A percentile compares a stretch with the other conserved stretches of the same genome.
phyloP scores from a whole-genome alignment of 2,329 filamentous ascomycete genomes.

The Geosmithia morbida region DNA sequence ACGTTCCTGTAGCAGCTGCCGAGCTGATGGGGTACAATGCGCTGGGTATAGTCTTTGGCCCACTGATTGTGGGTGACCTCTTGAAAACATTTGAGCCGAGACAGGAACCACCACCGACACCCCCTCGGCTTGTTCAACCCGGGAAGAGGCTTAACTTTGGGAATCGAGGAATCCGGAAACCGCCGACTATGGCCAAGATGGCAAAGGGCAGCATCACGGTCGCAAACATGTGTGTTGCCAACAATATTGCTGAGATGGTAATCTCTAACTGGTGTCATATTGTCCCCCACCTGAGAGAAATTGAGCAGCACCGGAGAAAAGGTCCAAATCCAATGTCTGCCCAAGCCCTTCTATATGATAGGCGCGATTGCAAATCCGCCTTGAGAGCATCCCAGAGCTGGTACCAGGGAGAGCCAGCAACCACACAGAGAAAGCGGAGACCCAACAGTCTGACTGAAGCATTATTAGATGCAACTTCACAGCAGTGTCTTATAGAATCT shows the following conservation, averaged over 20 bases:
- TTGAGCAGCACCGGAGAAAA: conserved; percentile 9
- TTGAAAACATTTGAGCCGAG: conserved; percentile 17
- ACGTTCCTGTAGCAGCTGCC: conserved; percentile 31
- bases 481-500: neutral
- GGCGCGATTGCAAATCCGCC: neutral
- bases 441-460: neutral
- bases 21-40: conserved; percentile 51
- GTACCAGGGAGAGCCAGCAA: neutral
- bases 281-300: conserved; percentile 39
- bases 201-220: conserved; percentile 17
- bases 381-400: neutral
- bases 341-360: neutral
- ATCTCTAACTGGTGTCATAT: conserved; percentile 51
- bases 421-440: neutral
- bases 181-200: conserved; percentile 5
- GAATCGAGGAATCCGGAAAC: conserved; percentile 10
- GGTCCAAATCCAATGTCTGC: neutral
- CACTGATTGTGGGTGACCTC: conserved; percentile 44
- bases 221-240: conserved; percentile 44
- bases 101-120: conserved; percentile 4
- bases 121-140: conserved; percentile 25
- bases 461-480: neutral
- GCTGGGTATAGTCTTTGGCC: conserved; percentile 50
- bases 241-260: conserved; percentile 48
- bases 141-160: conserved; percentile 23